Evolutionary conservation across 2,329 filamentous ascomycete species (phyloP), one percentile per base, ranked within the genome.

Genomic region (Sarocladium strictum): DNA sequence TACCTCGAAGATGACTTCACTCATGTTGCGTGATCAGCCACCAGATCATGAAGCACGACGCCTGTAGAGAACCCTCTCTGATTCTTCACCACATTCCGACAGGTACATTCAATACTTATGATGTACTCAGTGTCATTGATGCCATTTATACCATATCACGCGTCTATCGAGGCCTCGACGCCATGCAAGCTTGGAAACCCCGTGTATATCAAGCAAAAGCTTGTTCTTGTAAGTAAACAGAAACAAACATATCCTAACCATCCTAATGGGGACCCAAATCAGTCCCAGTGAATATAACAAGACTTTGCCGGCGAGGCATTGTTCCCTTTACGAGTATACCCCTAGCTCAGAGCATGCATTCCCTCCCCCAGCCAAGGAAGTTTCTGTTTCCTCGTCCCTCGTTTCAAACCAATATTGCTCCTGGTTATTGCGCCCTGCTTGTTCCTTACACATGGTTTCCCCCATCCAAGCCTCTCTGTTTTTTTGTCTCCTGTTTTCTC

Each of bases 241-340:
- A n/a, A 47, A 47, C 43, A 27, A 47, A 43, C n/a, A 14, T 3
- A 21, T 21, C 6, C 19, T 9, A 11, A 14, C 38, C 35, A 38
- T 21, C 19, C 38, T 9, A 21, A 43, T 43, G 38, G 38, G 38
- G 7, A 43, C 17, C 17, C 38, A n/a, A 7, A 43, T 21, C n/a
- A 43, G 9, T 23, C 19, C 38, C 19, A 23, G 29, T n/a, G 23
- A 3, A 27, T 7, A 47, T 27, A 47, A 27, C 43, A 47, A 47
- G 6, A 11, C 17, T 24, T 47, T 47, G 43, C 43, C 43, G 27
- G 43, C 23, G 43, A 47, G 43, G 43, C 43, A 17, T 23, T 11
- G n/a, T n/a, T 47, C 43, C 43, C 21, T 47, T 23, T 47, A 47
- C 43, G 43, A 47, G 40, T 47, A 29, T 27, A 47, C 43, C 43